These are phyloP conservation scores for Pichia occidentalis DNA, from an alignment of 805 yeast species.

Conservation along the genomic window DNA sequence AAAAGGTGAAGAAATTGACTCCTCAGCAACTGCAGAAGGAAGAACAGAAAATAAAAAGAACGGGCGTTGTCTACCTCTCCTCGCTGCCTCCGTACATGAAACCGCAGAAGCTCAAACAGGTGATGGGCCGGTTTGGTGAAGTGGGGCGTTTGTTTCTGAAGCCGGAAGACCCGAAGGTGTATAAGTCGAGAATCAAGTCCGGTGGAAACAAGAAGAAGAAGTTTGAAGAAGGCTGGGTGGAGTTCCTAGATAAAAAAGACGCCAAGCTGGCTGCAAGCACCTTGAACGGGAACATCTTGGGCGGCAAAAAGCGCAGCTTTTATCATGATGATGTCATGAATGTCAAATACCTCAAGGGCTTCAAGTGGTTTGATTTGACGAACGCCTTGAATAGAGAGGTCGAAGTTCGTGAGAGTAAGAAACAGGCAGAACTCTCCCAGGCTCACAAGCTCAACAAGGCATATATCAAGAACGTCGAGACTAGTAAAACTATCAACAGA, in stretches of 20 bases:
- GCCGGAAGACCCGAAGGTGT: slow-evolving; percentile 67
- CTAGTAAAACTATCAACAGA: slow-evolving; percentile 69
- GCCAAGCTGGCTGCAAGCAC: slow-evolving; percentile 86
- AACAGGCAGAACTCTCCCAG: slow-evolving; percentile 83
- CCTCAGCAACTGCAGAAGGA: slow-evolving; percentile 50
- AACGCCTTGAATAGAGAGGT: slow-evolving; percentile 88
- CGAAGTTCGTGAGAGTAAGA: slow-evolving; percentile 79
- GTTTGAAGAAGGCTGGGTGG: slow-evolving; percentile 97
- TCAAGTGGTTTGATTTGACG: slow-evolving; percentile 93
- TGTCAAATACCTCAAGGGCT: slow-evolving; percentile 80
- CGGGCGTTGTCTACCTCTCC: slow-evolving; percentile 92
- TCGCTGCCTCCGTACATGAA: slow-evolving; percentile 96
- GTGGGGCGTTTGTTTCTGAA: slow-evolving; percentile 81
- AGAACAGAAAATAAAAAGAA: slow-evolving; percentile 50
- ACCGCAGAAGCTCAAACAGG: slow-evolving; percentile 81
- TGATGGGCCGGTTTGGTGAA: slow-evolving; percentile 75
- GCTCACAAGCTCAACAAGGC: slow-evolving; percentile 82
- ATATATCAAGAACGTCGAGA: slow-evolving; percentile 77
- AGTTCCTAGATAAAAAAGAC: slow-evolving; percentile 72
- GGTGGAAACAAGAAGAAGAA: slow-evolving; percentile 90
- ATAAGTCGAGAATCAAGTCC: slow-evolving; percentile 63
- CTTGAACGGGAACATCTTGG: slow-evolving; percentile 80
- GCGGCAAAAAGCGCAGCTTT: slow-evolving; percentile 86
- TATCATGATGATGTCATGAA: slow-evolving; percentile 93
- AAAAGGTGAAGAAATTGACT: slow-evolving; percentile 47